Evolutionary conservation across 306 rosid genomes (phyloP), one percentile per base, ranked within the genome.

Genomic region (Prinsepia uniflora): DNA sequence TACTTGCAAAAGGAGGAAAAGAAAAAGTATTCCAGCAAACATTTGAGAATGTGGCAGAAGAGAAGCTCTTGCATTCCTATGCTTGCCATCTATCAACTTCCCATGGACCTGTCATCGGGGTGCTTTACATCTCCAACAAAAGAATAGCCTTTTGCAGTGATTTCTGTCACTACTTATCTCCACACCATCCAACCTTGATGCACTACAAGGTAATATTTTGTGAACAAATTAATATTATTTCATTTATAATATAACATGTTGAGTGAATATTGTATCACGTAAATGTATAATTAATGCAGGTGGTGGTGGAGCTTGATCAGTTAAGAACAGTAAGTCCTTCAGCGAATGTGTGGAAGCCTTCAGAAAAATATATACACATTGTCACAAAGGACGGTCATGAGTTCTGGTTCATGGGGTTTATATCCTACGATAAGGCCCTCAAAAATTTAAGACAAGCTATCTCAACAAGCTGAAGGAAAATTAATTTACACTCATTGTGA

Each of bases 81-180:
- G 90, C 89, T 45, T 92, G 96, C 75, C 82, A 85, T 79, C 65
- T 89, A 45, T 86, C 90, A 57, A 84, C 92, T 56, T 10, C 80
- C 40, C 49, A 84, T 70, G 96, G 85, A 57, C 96, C 96, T 75
- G 76, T 86, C 12, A 85, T 82, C 62, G 98, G 96, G 63, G 80
- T 81, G 13, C 84, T 90, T 11, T 92, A 86, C 42, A 75, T 90
- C 48, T 77, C 96, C 53, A 78, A 82, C 7, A 78, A 81, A 75
- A 84, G 90, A 78, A 53, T 90, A 22, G 96, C 96, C 68, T 86
- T 92, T 77, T 88, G 92, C 78, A 90, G 96, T 79, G 96, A 90
- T 66, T 67, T 81, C 45, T 58, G 79, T 71, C 75, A 81, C 42
- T 64, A 82, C 63, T 76, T 90, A 10, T 72, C 80, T 62, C 77